Evolutionary conservation across 2,329 filamentous ascomycete genomes (phyloP).

Genomic region (Diaporthe longicolla): DNA sequence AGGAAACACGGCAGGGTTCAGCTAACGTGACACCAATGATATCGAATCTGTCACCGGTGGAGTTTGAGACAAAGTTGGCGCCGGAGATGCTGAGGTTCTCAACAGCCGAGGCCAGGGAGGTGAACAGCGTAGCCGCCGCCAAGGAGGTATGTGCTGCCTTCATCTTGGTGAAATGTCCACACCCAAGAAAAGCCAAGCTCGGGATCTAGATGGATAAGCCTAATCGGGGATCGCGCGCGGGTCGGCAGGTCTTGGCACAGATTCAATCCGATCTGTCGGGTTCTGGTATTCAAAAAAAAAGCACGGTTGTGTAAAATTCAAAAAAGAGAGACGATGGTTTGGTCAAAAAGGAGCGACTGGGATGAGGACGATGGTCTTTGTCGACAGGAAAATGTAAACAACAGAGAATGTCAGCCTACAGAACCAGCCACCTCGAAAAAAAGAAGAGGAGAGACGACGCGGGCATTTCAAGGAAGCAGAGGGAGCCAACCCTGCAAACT

Average conservation of each 20-base stretch:
- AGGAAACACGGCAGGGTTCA: no score
- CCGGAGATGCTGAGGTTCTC: conserved; percentile 38
- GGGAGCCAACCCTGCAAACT: conserved; percentile 15
- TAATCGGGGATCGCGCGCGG: conserved; percentile 30
- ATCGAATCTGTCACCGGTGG: conserved; percentile 69
- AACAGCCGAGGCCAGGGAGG: conserved; percentile 40
- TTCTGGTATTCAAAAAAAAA: not conserved
- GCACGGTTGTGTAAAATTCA: not conserved
- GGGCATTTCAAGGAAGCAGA: conserved; percentile 30
- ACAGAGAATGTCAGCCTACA: conserved; percentile 20
- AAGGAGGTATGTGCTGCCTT: conserved; percentile 41
- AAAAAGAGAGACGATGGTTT: conserved; percentile 16
- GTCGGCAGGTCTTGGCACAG: conserved; percentile 35
- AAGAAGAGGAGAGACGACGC: not conserved
- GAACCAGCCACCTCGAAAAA: conserved; percentile 15
- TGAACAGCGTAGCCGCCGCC: conserved; percentile 41
- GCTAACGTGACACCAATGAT: conserved; percentile 69
- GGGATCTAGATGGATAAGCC: conserved; percentile 20
- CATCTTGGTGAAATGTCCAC: conserved; percentile 33
- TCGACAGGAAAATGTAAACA: conserved; percentile 16
- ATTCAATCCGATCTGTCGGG: conserved; percentile 22
- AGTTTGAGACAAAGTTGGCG: conserved; percentile 66
- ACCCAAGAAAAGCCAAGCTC: conserved; percentile 32
- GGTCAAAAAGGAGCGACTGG: conserved; percentile 30
- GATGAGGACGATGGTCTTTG: not conserved